Conservation (phyloP, 176 grass and related monocot genomes). For the Miscanthus lutarioriparius region DNA sequence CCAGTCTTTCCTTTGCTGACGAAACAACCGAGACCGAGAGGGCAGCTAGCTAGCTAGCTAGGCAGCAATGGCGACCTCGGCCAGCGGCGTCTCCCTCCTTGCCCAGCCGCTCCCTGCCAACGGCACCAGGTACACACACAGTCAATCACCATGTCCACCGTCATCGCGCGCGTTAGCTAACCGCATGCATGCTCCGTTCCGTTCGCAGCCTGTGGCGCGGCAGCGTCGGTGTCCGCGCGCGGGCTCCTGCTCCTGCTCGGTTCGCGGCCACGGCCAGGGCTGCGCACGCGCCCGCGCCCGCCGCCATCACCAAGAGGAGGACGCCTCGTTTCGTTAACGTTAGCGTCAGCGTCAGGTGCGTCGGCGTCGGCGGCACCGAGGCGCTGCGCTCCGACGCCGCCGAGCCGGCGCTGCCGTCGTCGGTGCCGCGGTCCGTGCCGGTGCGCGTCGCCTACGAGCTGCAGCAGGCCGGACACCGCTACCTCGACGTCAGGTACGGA, state of each 20-base stretch:
- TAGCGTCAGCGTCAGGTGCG: conserved; percentile 19
- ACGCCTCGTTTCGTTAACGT: neutral
- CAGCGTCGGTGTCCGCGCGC: neutral
- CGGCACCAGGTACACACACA: neutral
- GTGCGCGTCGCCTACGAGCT: conserved; percentile 84
- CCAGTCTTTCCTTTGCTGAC: neutral
- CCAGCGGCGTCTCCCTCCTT: neutral
- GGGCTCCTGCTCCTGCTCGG: neutral
- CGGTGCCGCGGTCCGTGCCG: conserved; percentile 72
- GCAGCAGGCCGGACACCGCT: conserved; percentile 71
- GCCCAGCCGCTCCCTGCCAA: neutral
- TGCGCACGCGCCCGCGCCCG: too few species aligned
- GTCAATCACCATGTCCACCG: neutral
- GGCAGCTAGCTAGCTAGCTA: neutral
- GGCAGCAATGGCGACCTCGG: neutral
- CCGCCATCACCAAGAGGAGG: neutral
- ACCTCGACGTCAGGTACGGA: conserved; percentile 85
- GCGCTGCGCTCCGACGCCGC: neutral
- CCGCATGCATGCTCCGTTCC: neutral
- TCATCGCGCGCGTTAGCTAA: neutral
- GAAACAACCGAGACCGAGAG: neutral
- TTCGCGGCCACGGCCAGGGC: neutral
- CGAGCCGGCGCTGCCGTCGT: too few species aligned
- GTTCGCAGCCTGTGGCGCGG: neutral
- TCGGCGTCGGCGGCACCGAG: neutral